Base-by-base conservation (phyloP, 2,329 filamentous ascomycete genomes). In the Xenoacremonium recifei region DNA sequence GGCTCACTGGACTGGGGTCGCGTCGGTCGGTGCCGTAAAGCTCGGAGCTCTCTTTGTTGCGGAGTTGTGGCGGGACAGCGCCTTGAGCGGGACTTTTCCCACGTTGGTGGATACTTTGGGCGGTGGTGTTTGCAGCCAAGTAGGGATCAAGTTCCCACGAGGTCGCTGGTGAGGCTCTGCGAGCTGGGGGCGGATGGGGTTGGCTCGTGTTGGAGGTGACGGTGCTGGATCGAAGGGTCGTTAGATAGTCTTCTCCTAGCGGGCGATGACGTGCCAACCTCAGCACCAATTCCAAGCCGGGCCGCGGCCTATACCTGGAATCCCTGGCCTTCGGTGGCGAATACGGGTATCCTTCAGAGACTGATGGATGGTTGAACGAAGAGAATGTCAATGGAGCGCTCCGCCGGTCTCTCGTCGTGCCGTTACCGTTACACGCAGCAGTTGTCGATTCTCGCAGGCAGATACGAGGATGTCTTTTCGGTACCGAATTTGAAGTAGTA, bases 81-180 rank as follows among this genome's bases (percentile, higher is more conserved):
- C n/a, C n/a, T 11, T 15, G 6, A 15, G n/a, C 7, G 29, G 29
- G 29, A 31, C 29, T 15, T 31, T 7, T 15, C 7, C 12, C 29
- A 15, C 12, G 29, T 6, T 31, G 6, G 29, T 15, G 7, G 29
- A 15, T 31, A 31, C 29, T 15, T 31, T 15, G 13, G 12, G 29
- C 29, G 12, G 13, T 31, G 29, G 7, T 9, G 29, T 15, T 11
- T n/a, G n/a, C 7, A 11, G 29, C 7, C n/a, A 15, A 15, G 29
- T 10, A 15, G n/a, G 29, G 17, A 15, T 10, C 29, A 6, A 11
- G 13, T 31, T 9, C 51, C 27, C 35, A 39, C 37, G 35, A 35
- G 34, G 39, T 37, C 34, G n/a, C 44, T 42, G 34, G 43, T 56
- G 51, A 55, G 52, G 53, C 53, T 55, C 53, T 55, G 53, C 48